Conservation (phyloP, 2,329 filamentous ascomycete species). For the Diaporthe australafricana region DNA sequence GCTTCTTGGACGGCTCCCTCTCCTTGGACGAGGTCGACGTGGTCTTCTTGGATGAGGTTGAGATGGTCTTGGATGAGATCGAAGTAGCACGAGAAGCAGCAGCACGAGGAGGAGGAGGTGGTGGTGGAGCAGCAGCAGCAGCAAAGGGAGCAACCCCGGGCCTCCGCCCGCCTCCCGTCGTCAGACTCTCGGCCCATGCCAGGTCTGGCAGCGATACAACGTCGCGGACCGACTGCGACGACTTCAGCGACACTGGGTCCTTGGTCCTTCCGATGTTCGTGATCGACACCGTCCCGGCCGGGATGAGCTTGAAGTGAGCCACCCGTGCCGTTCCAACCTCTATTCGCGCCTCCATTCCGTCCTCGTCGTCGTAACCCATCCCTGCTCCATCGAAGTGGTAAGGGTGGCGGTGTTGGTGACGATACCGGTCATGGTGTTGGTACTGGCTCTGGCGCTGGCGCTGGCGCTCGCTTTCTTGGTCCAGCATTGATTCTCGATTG, state of each 20-base stretch:
- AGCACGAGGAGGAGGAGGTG: background rate
- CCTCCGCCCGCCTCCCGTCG: constrained; percentile 26
- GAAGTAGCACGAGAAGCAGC: background rate
- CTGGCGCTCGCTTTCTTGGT: background rate
- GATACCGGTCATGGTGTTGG: background rate
- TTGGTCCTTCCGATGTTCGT: constrained; percentile 18
- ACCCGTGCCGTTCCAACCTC: constrained; percentile 14
- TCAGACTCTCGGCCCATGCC: constrained; percentile 29
- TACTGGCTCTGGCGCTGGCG: background rate
- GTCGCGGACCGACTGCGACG: constrained; percentile 27
- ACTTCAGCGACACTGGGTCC: background rate
- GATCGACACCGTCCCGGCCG: constrained; percentile 23
- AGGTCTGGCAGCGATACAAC: constrained; percentile 23
- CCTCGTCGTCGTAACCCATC: constrained; percentile 17
- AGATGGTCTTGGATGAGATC: no score
- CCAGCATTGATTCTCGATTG: background rate
- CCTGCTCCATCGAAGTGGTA: background rate
- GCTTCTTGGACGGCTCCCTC: background rate
- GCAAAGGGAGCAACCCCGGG: background rate
- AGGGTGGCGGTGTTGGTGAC: background rate
- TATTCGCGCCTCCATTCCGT: background rate
- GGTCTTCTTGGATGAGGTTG: background rate
- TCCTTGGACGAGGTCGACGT: background rate
- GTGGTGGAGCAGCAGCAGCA: background rate
- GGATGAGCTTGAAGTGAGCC: background rate